These are phyloP conservation scores for Lichtheimia ramosa DNA, from an alignment of 371 early-diverging fungal genomes.

Conservation along the genomic window DNA sequence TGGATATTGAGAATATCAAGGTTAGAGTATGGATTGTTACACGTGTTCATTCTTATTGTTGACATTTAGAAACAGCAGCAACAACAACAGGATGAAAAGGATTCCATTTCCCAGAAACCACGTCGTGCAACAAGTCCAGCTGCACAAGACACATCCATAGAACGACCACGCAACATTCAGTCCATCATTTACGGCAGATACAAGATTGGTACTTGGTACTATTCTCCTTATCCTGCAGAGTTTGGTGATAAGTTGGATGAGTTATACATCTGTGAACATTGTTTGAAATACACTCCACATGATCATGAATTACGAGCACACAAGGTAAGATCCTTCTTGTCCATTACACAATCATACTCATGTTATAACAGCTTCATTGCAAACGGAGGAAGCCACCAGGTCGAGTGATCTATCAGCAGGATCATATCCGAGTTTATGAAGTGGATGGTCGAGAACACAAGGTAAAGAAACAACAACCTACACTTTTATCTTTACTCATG, in stretches of 20 bases:
- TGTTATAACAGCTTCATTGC: conserved; percentile 48
- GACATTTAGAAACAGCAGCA: too few relatives aligned
- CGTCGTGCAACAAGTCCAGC: conserved; percentile 7
- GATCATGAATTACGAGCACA: conserved; percentile 50
- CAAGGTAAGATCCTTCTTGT: conserved; percentile 46
- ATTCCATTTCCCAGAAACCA: too few relatives aligned
- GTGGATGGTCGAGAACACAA: conserved; percentile 89
- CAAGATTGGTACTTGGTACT: conserved; percentile 88
- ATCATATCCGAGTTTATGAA: conserved; percentile 80
- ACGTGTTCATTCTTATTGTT: too few relatives aligned
- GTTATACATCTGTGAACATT: conserved; percentile 90
- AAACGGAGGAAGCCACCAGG: conserved; percentile 83
- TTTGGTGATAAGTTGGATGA: conserved; percentile 61
- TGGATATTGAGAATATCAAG: neutral
- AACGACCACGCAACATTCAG: conserved; percentile 44
- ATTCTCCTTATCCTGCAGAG: conserved; percentile 92
- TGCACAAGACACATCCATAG: conserved; percentile 6
- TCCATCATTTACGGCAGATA: conserved; percentile 66
- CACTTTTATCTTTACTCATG: neutral
- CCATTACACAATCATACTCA: too few relatives aligned
- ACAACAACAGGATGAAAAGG: too few relatives aligned
- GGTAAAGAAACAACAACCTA: conserved; percentile 29
- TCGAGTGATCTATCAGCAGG: conserved; percentile 83
- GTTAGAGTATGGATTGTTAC: neutral
- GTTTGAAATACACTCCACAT: conserved; percentile 71